These are phyloP conservation scores for Quercus lobata DNA, from an alignment of 331 rosid genomes.

Conservation along the genomic window DNA sequence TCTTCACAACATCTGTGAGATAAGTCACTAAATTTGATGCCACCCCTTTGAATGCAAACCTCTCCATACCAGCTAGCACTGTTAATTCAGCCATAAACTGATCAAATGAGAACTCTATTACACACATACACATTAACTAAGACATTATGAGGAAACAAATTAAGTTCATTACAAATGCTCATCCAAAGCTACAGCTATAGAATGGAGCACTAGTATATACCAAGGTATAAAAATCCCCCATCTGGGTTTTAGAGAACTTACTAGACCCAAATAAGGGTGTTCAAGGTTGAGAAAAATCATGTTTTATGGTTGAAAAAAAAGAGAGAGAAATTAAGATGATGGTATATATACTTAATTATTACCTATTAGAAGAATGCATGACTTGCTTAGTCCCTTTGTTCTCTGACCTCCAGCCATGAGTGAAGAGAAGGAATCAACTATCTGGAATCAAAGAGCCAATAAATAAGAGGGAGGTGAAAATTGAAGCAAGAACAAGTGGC, in stretches of 20 bases:
- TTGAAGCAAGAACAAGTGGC: background rate
- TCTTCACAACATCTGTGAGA: constrained; percentile 71
- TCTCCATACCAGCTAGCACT: constrained; percentile 88
- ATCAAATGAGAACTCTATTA: too few species aligned
- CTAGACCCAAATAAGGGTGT: background rate
- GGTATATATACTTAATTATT: background rate
- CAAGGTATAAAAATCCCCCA: too few species aligned
- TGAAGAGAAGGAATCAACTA: background rate
- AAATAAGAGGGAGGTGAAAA: constrained; percentile 15
- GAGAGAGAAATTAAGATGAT: background rate
- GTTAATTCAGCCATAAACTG: constrained; percentile 1
- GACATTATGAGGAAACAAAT: too few species aligned
- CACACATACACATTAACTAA: too few species aligned
- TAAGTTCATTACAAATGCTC: too few species aligned
- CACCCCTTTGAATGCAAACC: constrained; percentile 92
- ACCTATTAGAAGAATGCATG: constrained; percentile 93
- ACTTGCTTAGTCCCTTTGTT: constrained; percentile 42
- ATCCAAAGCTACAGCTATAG: too few species aligned
- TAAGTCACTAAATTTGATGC: constrained; percentile 81
- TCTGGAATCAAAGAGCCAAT: constrained; percentile 8
- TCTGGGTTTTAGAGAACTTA: too few species aligned
- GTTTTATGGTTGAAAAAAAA: background rate
- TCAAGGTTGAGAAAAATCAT: background rate
- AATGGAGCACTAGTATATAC: too few species aligned
- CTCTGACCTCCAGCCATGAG: constrained; percentile 56